Evolutionary conservation across 2,329 filamentous ascomycete species (phyloP), one percentile per base, ranked within the genome.

Genomic region (Arthrocladium fulminans): DNA sequence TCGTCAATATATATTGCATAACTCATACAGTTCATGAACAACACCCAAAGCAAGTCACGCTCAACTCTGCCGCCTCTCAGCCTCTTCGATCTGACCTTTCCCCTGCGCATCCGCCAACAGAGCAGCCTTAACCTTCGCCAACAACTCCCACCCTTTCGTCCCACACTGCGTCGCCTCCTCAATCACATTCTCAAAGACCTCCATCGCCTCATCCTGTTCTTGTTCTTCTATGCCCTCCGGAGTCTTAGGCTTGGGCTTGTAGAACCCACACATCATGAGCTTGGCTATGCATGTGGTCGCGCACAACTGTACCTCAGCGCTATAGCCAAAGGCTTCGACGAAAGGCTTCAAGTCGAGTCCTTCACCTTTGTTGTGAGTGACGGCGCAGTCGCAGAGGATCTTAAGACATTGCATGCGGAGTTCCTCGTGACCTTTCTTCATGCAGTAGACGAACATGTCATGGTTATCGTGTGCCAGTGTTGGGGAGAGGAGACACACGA

Each of bases 381-480:
- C 38, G 6, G 49, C 24, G 22, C 30, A 81, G 65, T 98, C 92
- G 8, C 88, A 89, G 25, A 98, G 77, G 53, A 95, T 94, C 55
- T 97, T 88, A 25, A 97, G 70, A 0, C 88, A 86, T 7, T 88
- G 94, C 44, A 90, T 86, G 65, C 97, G 90, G 32, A 98, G 74
- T 0, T 84, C 81, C 8, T 92, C 82, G 61, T 96, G 88, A 1
- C 92, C 92, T 70, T 94, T 95, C 66, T 74, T 85, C 69, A 94
- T 96, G 72, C 94, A 96, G 64, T 95, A 89, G 65, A 96, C 86
- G 67, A 98, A 98, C 2, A 98, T 76, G 0, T 81, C 84, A 54
- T 97, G 73, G 63, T 98, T 97, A 64, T 94, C 88, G 62, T 90
- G 84, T 0, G 92, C 92, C 19, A 97, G 79, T 7, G 88, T 87